Evolutionary conservation across 1,284 basidiomycete species (phyloP), one percentile per base, ranked within the genome.

Genomic region (Ceratobasidium sp.): DNA sequence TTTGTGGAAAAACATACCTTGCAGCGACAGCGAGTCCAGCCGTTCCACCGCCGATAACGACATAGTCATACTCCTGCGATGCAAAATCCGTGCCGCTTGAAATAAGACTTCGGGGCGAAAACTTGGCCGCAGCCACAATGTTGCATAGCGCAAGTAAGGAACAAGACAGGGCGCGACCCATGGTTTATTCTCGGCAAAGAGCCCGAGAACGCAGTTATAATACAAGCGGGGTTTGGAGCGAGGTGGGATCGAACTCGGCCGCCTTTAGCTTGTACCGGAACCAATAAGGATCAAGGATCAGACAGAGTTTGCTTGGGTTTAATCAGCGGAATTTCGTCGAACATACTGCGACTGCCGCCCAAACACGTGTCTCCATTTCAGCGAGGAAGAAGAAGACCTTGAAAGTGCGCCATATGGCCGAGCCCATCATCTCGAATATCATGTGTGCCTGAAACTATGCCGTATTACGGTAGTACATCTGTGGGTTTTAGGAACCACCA

Each of bases 21-120:
- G 69, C 69, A 19, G 69, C 69, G n/a, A 72, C 58, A 24, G 48
- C 27, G 14, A 72, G 69, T 5, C 69, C 69, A 51, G 69, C 69
- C 22, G 69, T 72, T n/a, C 69, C 69, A n/a, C 69, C 69, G 1
- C 69, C 69, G 19, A 72, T n/a, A 16, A 72, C 27, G 8, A 72
- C n/a, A 34, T 72, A 72, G n/a, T 72, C 69, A 27, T 39, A 72
- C 2, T 8, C 34, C 22, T 39, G 41, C 22, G 69, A 72, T 13
- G 58, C 43, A 24, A 72, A 62, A 19, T 51, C 69, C 1, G 14
- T 31, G 1, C 56, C 46, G 41, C 24, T 62, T 6, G 31, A 19
- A 0, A 31, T 16, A 13, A 72, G 43, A 19, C 43, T 31, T 14
- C 69, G 56, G 16, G 46, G 53, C 13, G 39, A 54, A 19, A 29